Evolutionary conservation across 257 asterid genomes (phyloP).

Genomic region (Paraleonurus japonicus): DNA sequence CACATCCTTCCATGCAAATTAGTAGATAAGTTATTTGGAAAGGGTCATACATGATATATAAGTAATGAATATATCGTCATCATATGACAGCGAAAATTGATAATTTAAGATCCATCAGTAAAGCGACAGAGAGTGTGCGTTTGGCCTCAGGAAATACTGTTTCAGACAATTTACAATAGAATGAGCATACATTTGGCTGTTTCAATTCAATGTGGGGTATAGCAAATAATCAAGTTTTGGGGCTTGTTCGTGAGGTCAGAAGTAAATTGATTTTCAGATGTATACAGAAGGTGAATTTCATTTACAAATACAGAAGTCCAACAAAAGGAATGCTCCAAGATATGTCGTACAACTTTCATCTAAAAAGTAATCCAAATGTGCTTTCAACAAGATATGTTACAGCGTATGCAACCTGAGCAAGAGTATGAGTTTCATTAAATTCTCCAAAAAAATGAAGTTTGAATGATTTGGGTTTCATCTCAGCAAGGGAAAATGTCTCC

Average conservation of each 20-base stretch:
- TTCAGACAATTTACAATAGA: not conserved
- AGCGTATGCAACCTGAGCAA: not conserved
- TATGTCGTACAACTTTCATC: not conserved
- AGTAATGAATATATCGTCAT: not conserved
- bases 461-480: not conserved
- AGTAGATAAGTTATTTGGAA: not conserved
- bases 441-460: not conserved
- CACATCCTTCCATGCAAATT: not conserved
- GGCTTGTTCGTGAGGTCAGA: not conserved
- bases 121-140: not conserved
- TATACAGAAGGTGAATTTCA: not conserved
- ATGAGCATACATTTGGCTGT: not conserved
- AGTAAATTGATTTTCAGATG: not conserved
- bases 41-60: not conserved
- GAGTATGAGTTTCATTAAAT: not conserved
- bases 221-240: constrained; percentile 13
- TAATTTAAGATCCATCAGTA: not conserved
- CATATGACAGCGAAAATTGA: not conserved
- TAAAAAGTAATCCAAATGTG: too few relatives aligned
- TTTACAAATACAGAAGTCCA: not conserved
- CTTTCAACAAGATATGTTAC: not conserved
- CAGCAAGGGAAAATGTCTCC: not conserved
- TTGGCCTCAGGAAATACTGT: not conserved
- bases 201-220: not conserved
- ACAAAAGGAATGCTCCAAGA: not conserved